Evolutionary conservation across 2,329 filamentous ascomycete genomes (phyloP), one percentile per base, ranked within the genome.

Genomic region (Hymenoscyphus salicellus): DNA sequence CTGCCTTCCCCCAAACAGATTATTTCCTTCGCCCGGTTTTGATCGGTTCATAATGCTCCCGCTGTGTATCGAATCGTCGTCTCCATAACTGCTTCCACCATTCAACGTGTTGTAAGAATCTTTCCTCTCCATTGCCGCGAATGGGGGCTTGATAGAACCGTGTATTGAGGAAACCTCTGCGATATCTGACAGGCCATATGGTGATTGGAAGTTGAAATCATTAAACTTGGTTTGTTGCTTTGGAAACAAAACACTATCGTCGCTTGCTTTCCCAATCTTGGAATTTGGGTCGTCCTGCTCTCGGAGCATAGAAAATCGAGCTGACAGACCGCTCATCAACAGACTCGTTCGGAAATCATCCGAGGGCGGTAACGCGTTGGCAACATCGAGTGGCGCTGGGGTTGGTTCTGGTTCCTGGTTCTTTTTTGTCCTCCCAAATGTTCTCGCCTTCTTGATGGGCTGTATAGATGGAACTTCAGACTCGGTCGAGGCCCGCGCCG

Each of bases 291-390:
- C 93, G 75, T 97, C 93, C 76, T 97, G 94, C 77, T 97, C 94
- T 72, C 92, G 84, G 36, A 98, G 81, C 94, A 98, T 98, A 71
- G 94, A 98, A 77, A 99, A 99, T 6, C 95, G 88, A 14, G 93
- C 92, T 0, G 94, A 98, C 4, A 99, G 83, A 52, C 93, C 94
- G 0, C 92, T 93, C 94, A 99, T 96, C 67, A 99, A 82, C 65
- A 99, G 80, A 81, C 95, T 98, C 3, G 95, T 99, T 64, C 95
- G 87, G 77, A 99, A 98, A 74, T 98, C 89, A 77, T 98, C 92
- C 57, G 81, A 88, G 0, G 93, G 83, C 1, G 95, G 95, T 2
- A 99, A 81, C 0, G 87, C 93, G 14, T 81, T 81, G 2, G 87
- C 77, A 14, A 98, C 80, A 72, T 98, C 89, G 57, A 97, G 78